Evolutionary conservation across 2,329 filamentous ascomycete species (phyloP).

Genomic region (Arthrobotrys entomopaga): DNA sequence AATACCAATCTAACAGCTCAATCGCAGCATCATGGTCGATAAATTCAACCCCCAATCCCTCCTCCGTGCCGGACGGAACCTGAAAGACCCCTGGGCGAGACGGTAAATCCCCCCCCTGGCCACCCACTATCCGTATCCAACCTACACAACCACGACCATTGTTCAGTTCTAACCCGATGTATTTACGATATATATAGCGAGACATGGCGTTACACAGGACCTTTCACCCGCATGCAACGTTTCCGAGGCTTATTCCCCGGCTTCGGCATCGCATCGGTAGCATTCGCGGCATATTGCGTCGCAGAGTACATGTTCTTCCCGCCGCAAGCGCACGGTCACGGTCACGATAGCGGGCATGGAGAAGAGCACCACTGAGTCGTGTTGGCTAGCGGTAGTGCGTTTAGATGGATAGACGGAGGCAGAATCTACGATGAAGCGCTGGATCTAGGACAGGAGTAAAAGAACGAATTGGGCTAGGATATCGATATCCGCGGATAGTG

Average conservation of each 20-base stretch:
- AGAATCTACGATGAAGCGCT: no score
- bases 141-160: not conserved
- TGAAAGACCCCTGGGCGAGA: slow-evolving; percentile 52
- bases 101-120: slow-evolving; percentile 24
- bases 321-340: slow-evolving; percentile 72
- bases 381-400: no score
- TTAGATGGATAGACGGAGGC: no score
- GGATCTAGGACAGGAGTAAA: no score
- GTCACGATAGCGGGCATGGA: slow-evolving; percentile 34
- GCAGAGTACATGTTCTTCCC: slow-evolving; percentile 89
- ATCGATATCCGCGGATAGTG: no score
- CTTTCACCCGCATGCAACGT: slow-evolving; percentile 87
- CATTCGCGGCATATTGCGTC: slow-evolving; percentile 87
- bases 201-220: slow-evolving; percentile 91
- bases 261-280: slow-evolving; percentile 88
- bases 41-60: slow-evolving; percentile 54
- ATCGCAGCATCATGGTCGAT: slow-evolving; percentile 46
- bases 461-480: no score
- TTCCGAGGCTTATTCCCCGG: slow-evolving; percentile 89
- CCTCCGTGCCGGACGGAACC: slow-evolving; percentile 53
- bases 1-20: slow-evolving; percentile 20
- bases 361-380: slow-evolving; percentile 35
- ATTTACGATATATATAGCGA: slow-evolving; percentile 72
- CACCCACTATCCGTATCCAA: not conserved
- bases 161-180: not conserved